These are phyloP conservation scores for Xylaria sp. DNA, from an alignment of 495 filamentous ascomycete genomes.

Conservation along the genomic window DNA sequence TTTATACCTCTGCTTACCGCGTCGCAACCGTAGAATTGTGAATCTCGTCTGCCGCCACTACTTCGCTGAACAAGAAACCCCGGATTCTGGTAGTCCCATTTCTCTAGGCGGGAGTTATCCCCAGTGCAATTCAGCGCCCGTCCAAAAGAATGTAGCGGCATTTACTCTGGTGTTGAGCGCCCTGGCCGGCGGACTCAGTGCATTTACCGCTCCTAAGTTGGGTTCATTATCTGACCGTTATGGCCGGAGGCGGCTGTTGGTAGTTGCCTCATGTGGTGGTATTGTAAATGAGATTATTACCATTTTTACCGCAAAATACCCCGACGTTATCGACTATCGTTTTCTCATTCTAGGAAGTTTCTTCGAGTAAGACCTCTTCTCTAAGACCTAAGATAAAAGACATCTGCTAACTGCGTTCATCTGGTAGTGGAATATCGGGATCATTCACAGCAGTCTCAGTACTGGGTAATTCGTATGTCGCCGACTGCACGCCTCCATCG, in stretches of 20 bases:
- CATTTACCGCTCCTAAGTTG: constrained; percentile 79
- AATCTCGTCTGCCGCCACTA: constrained; percentile 82
- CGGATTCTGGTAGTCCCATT: constrained; percentile 66
- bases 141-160: constrained; percentile 75
- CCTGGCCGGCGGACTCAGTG: constrained; percentile 71
- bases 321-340: constrained; percentile 72
- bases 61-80: constrained; percentile 63
- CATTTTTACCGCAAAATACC: constrained; percentile 75
- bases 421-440: constrained; percentile 69
- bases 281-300: constrained; percentile 75
- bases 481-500: constrained; percentile 83
- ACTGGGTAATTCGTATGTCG: constrained; percentile 80
- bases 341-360: constrained; percentile 76
- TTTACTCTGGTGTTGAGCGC: constrained; percentile 79
- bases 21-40: constrained; percentile 60
- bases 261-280: constrained; percentile 69
- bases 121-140: constrained; percentile 73
- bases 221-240: constrained; percentile 88
- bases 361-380: constrained; percentile 57
- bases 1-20: constrained; percentile 25
- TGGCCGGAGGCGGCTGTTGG: constrained; percentile 76
- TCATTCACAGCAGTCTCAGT: constrained; percentile 86
- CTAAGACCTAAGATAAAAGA: neutral
- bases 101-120: constrained; percentile 69
- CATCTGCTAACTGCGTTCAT: constrained; percentile 1